phyloP scores from a whole-genome alignment of 805 yeast genomes.

The Metschnikowia corniflorae region DNA sequence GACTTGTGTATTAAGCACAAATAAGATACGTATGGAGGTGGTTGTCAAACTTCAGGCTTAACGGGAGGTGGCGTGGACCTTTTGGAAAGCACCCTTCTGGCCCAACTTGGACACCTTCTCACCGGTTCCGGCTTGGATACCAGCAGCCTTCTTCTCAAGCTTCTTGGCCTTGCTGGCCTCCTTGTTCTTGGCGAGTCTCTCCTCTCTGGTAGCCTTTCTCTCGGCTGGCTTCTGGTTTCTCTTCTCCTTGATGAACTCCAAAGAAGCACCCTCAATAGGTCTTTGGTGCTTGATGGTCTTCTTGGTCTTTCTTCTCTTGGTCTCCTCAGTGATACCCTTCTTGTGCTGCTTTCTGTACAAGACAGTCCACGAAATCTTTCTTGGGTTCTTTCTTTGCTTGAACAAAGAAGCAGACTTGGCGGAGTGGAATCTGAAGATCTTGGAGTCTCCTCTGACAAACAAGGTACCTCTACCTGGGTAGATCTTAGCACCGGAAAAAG shows the following conservation, averaged over 20 bases:
- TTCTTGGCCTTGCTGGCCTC: constrained; percentile 88
- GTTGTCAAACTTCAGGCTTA: constrained; percentile 45
- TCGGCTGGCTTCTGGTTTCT: constrained; percentile 93
- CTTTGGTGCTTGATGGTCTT: constrained; percentile 98
- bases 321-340: constrained; percentile 99
- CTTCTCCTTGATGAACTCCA: constrained; percentile 97
- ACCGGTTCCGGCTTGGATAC: constrained; percentile 58
- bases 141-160: constrained; percentile 92
- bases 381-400: constrained; percentile 99
- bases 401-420: constrained; percentile 96
- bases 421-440: constrained; percentile 98
- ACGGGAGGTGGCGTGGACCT: constrained; percentile 96
- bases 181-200: constrained; percentile 77
- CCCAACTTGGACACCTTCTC: constrained; percentile 78
- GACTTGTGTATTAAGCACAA: no score
- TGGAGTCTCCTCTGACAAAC: constrained; percentile 99
- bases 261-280: constrained; percentile 99
- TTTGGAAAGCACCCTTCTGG: constrained; percentile 97
- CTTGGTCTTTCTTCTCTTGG: constrained; percentile 94
- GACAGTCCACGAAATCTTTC: constrained; percentile 99
- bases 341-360: constrained; percentile 99
- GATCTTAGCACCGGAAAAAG: constrained; percentile 98
- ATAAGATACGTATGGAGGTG: constrained; percentile 6
- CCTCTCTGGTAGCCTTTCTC: constrained; percentile 96
- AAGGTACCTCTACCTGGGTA: constrained; percentile 99